Conservation (phyloP, 495 filamentous ascomycete species). For the Cercophora samala region DNA sequence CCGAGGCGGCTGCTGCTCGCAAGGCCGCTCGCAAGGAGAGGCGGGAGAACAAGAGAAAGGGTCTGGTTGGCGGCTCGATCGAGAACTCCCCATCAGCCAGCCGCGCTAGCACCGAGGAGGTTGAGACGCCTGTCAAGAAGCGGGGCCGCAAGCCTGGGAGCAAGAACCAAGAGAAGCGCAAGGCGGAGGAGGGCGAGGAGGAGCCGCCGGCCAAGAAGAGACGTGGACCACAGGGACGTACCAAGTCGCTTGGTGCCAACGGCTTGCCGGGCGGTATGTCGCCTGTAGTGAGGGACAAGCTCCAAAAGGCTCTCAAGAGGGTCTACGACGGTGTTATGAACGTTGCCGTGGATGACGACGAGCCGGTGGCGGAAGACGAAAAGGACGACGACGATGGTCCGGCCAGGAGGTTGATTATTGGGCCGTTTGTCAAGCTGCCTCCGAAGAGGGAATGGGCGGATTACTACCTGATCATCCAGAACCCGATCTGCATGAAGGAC, state of each 20-base stretch:
- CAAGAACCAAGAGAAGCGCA: slow-evolving; percentile 70
- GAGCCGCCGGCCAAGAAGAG: slow-evolving; percentile 79
- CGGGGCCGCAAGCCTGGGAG: slow-evolving; percentile 74
- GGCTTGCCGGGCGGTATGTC: slow-evolving; percentile 32
- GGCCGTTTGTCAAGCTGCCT: slow-evolving; percentile 88
- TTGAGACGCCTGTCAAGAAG: slow-evolving; percentile 59
- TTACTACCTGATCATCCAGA: slow-evolving; percentile 88
- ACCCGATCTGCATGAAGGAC: slow-evolving; percentile 89
- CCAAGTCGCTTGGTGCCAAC: slow-evolving; percentile 48
- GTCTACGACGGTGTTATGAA: slow-evolving; percentile 77
- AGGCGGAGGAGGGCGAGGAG: slow-evolving; percentile 78
- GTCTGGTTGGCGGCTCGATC: slow-evolving; percentile 43
- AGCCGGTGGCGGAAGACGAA: slow-evolving; percentile 31
- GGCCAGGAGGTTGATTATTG: slow-evolving; percentile 73
- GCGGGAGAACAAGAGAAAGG: slow-evolving; percentile 61
- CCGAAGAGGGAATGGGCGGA: slow-evolving; percentile 84
- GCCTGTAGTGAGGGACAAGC: slow-evolving; percentile 53
- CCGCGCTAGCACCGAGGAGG: slow-evolving; percentile 72
- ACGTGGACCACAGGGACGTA: slow-evolving; percentile 57
- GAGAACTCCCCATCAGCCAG: slow-evolving; percentile 74
- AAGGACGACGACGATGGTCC: slow-evolving; percentile 39
- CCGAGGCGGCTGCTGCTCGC: slow-evolving; percentile 87
- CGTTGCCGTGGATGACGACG: slow-evolving; percentile 66
- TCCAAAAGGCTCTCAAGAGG: slow-evolving; percentile 71
- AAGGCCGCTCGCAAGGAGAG: slow-evolving; percentile 81